Percentiles rank a stretch among this genome's conserved stretches.
phyloP scores from a whole-genome alignment of 148 eudicot genomes.

The Linanthus parryae region DNA sequence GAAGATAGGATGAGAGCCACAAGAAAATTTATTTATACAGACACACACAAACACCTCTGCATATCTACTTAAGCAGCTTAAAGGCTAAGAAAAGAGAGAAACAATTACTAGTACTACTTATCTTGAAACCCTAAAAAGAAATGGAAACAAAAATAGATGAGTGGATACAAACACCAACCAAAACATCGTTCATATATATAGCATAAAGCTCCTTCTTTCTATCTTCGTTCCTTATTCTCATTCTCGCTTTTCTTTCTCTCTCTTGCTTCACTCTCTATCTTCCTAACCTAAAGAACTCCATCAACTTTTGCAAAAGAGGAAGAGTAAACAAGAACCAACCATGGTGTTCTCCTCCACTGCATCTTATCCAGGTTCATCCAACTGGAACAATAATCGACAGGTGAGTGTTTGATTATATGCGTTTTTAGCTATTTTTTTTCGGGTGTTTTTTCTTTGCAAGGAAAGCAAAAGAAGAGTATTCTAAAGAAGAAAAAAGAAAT shows the following conservation, averaged over 20 bases:
- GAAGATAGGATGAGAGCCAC: too few relatives aligned
- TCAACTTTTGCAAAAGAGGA: slow-evolving; percentile 48
- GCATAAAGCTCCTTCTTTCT: slow-evolving; percentile 40
- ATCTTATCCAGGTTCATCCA: slow-evolving; percentile 55
- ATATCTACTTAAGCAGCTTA: slow-evolving; percentile 23
- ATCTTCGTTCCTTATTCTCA: slow-evolving; percentile 30
- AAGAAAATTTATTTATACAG: too few relatives aligned
- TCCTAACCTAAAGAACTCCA: slow-evolving; percentile 23
- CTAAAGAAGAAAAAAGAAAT: slow-evolving; percentile 36
- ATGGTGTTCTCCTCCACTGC: slow-evolving; percentile 62
- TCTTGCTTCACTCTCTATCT: slow-evolving; percentile 13
- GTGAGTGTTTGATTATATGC: slow-evolving; percentile 19
- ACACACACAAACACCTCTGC: too few relatives aligned
- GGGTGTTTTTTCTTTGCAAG: too few relatives aligned
- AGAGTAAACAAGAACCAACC: slow-evolving; percentile 17
- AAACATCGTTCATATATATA: slow-evolving; percentile 22
- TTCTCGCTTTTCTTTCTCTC: slow-evolving; percentile 13
- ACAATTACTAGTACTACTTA: not conserved
- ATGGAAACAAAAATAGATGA: slow-evolving; percentile 22
- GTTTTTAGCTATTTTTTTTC: too few relatives aligned
- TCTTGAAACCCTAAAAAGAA: slow-evolving; percentile 38
- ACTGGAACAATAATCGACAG: slow-evolving; percentile 67
- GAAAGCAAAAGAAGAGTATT: slow-evolving; percentile 12
- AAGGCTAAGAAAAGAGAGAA: slow-evolving; percentile 22
- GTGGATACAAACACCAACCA: slow-evolving; percentile 17